phyloP scores from a whole-genome alignment of 768 basidiomycete genomes.

The Mrakia blollopis region DNA sequence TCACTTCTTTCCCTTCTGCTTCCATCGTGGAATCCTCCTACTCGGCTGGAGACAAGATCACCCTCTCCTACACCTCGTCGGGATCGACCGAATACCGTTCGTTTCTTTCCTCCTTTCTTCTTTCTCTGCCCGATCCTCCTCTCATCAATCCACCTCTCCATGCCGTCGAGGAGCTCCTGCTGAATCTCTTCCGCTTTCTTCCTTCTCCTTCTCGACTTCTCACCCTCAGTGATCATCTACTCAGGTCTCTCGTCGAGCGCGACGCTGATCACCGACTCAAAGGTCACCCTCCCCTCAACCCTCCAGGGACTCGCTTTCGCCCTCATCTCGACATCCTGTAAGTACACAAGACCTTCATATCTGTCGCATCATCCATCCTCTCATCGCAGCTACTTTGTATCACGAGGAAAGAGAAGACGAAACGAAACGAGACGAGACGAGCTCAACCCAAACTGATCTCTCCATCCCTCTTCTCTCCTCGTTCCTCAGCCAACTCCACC shows the following conservation, averaged over 20 bases:
- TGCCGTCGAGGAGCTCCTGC: too few species aligned
- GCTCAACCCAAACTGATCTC: neutral
- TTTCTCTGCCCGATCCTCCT: too few species aligned
- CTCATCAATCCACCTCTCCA: too few species aligned
- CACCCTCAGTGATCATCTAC: constrained; percentile 15
- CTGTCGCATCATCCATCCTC: neutral
- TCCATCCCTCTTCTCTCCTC: neutral
- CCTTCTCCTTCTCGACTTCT: neutral
- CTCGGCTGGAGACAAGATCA: neutral
- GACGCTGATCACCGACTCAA: neutral
- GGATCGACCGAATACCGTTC: neutral
- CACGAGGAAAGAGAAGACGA: neutral
- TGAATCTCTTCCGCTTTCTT: too few species aligned
- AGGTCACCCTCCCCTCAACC: constrained; percentile 1
- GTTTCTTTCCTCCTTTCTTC: neutral
- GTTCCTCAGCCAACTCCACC: neutral
- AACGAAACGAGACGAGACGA: too few species aligned
- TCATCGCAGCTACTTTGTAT: neutral
- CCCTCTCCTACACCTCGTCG: constrained; percentile 1
- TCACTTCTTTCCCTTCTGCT: constrained; percentile 54
- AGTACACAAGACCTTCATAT: too few species aligned
- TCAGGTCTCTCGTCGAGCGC: constrained; percentile 9
- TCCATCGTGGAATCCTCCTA: constrained; percentile 34
- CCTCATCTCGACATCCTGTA: neutral
- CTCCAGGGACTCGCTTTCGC: constrained; percentile 2